A percentile compares a stretch with the other conserved stretches of the same genome.
Conservation (phyloP, 352 stramenopile species). For the Peronospora destructor region DNA sequence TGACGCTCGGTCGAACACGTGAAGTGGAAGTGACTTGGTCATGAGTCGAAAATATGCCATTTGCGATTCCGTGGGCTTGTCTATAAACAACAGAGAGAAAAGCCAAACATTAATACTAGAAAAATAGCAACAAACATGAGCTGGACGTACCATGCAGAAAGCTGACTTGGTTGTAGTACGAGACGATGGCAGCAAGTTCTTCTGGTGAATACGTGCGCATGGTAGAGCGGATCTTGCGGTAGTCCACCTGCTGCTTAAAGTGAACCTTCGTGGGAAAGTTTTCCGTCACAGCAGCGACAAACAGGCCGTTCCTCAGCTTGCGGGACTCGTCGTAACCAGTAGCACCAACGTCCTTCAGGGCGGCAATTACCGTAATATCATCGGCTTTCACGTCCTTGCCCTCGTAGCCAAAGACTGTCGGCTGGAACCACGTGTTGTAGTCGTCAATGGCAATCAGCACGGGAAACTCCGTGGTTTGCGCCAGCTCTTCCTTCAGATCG, state of each 20-base stretch:
- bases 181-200: slow-evolving; percentile 64
- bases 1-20: slow-evolving; percentile 78
- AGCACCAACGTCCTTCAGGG: slow-evolving; percentile 59
- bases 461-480: slow-evolving; percentile 73
- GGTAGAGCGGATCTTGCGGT: slow-evolving; percentile 60
- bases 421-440: slow-evolving; percentile 85
- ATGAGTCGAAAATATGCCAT: slow-evolving; percentile 81
- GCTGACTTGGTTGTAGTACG: slow-evolving; percentile 82
- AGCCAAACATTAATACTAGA: not conserved
- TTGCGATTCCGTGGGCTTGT: slow-evolving; percentile 64
- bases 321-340: slow-evolving; percentile 54
- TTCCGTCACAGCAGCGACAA: slow-evolving; percentile 74
- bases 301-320: slow-evolving; percentile 73
- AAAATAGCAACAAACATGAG: not conserved
- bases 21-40: slow-evolving; percentile 74
- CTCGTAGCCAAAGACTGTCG: slow-evolving; percentile 85
- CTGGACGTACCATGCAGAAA: slow-evolving; percentile 49
- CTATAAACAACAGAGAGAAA: slow-evolving; percentile 19
- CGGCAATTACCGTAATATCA: slow-evolving; percentile 79
- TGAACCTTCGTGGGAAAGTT: slow-evolving; percentile 73
- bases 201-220: slow-evolving; percentile 77
- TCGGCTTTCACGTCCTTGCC: slow-evolving; percentile 56
- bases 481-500: slow-evolving; percentile 72
- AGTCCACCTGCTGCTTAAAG: slow-evolving; percentile 82
- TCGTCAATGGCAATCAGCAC: slow-evolving; percentile 85